Evolutionary conservation across 2,329 filamentous ascomycete genomes (phyloP).

Genomic region (Ramichloridium luteum): DNA sequence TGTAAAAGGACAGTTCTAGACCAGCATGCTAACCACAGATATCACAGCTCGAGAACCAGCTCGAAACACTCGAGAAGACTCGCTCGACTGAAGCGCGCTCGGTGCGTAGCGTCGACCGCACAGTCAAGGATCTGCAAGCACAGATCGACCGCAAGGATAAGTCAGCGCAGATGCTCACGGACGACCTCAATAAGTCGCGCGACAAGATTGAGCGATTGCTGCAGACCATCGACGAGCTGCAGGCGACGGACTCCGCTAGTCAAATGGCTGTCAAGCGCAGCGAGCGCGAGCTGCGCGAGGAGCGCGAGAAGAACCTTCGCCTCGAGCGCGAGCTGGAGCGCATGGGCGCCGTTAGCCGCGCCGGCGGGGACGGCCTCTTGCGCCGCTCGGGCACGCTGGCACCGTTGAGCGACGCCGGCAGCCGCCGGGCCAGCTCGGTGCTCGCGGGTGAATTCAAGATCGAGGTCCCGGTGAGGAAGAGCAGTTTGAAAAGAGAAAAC

Average conservation of each 20-base stretch:
- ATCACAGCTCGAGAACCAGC: constrained; percentile 42
- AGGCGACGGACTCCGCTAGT: constrained; percentile 69
- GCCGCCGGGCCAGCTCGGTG: constrained; percentile 32
- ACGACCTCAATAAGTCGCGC: constrained; percentile 73
- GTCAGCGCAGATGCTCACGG: constrained; percentile 62
- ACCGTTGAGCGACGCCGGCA: constrained; percentile 33
- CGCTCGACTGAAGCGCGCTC: constrained; percentile 73
- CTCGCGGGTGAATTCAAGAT: constrained; percentile 25
- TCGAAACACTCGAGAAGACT: constrained; percentile 73
- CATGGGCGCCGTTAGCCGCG: constrained; percentile 51
- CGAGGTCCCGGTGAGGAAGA: constrained; percentile 28
- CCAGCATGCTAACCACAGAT: too few relatives aligned
- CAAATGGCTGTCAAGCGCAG: constrained; percentile 74
- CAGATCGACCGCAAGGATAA: constrained; percentile 93
- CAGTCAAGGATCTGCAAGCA: constrained; percentile 80
- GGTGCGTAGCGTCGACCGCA: constrained; percentile 83
- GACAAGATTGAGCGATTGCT: constrained; percentile 88
- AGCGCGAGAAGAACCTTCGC: constrained; percentile 65
- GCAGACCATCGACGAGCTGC: constrained; percentile 83
- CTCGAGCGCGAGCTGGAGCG: constrained; percentile 77
- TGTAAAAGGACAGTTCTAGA: too few relatives aligned
- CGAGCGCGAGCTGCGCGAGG: constrained; percentile 80
- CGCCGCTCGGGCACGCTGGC: constrained; percentile 21
- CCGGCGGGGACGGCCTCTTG: constrained; percentile 50
- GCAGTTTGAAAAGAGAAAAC: constrained; percentile 34